A percentile compares a stretch with the other conserved stretches of the same genome.
phyloP scores from a whole-genome alignment of 2,329 filamentous ascomycete species.

The Fusarium siculi region DNA sequence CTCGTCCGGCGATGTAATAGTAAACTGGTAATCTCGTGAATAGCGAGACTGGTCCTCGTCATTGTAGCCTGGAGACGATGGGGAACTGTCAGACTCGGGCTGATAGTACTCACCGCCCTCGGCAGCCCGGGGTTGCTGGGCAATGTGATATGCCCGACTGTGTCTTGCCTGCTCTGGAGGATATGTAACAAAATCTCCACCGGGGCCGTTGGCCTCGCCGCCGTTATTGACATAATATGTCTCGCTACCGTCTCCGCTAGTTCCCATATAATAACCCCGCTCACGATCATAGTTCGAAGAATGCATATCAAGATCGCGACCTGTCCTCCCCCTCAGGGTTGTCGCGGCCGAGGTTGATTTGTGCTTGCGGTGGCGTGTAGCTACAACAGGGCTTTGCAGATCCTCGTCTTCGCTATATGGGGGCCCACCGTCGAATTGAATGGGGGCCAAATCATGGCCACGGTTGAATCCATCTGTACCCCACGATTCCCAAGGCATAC shows the following conservation, averaged over 20 bases:
- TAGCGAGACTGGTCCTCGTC: slow-evolving; percentile 81
- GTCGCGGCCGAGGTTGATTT: slow-evolving; percentile 71
- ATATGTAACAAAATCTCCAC: slow-evolving; percentile 85
- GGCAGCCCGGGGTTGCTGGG: slow-evolving; percentile 59
- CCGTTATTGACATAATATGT: slow-evolving; percentile 78
- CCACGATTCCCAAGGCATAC: slow-evolving; percentile 69
- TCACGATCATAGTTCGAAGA: slow-evolving; percentile 66
- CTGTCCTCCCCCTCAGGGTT: slow-evolving; percentile 56
- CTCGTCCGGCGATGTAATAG: slow-evolving; percentile 93
- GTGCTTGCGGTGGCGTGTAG: slow-evolving; percentile 85
- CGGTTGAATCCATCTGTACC: slow-evolving; percentile 65
- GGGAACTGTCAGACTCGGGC: slow-evolving; percentile 66
- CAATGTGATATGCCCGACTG: slow-evolving; percentile 58
- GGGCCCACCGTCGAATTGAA: slow-evolving; percentile 87
- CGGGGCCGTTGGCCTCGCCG: slow-evolving; percentile 77
- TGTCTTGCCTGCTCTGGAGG: slow-evolving; percentile 71
- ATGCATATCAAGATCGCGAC: slow-evolving; percentile 58
- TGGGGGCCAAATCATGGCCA: slow-evolving; percentile 79
- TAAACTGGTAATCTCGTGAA: slow-evolving; percentile 93
- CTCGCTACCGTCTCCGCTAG: slow-evolving; percentile 76
- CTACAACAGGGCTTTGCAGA: slow-evolving; percentile 89
- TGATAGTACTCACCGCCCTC: slow-evolving; percentile 63
- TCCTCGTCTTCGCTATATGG: slow-evolving; percentile 97
- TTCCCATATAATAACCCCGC: slow-evolving; percentile 73
- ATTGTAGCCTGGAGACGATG: slow-evolving; percentile 67